Percentiles rank a stretch among this genome's conserved stretches.
phyloP scores from a whole-genome alignment of 305 asterid genomes.

The Fraxinus sp. region DNA sequence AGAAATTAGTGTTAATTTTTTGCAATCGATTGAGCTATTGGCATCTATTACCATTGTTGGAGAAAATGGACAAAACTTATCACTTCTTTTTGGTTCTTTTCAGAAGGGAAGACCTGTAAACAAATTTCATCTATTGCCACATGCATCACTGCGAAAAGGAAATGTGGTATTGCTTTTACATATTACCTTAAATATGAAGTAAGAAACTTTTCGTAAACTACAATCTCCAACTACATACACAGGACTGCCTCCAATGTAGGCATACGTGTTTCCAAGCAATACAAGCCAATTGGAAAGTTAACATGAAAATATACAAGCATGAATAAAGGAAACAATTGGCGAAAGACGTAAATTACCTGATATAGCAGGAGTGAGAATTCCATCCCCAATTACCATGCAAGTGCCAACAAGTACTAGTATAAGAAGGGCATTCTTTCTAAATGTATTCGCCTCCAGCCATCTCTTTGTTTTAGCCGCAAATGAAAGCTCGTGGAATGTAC shows the following conservation, averaged over 20 bases:
- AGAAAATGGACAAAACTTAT: neutral
- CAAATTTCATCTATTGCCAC: neutral
- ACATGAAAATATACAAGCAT: neutral
- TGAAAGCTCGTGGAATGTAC: conserved; percentile 76
- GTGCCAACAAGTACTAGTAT: conserved; percentile 81
- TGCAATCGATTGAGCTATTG: neutral
- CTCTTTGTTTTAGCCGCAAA: conserved; percentile 87
- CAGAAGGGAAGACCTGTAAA: neutral
- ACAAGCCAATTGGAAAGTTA: neutral
- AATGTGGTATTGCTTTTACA: neutral
- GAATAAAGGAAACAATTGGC: neutral
- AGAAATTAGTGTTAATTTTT: neutral
- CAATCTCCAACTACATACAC: neutral
- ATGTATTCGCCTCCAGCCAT: conserved; percentile 78
- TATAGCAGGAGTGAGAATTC: conserved; percentile 98
- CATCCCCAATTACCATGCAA: conserved; percentile 97
- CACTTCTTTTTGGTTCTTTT: neutral
- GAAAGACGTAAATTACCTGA: conserved; percentile 55
- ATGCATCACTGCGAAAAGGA: neutral
- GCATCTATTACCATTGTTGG: neutral
- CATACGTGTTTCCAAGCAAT: neutral
- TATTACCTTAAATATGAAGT: neutral
- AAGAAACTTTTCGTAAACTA: neutral
- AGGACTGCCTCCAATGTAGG: neutral
- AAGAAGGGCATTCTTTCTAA: conserved; percentile 74